Evolutionary conservation across 192 early-diverging fungal genomes (phyloP).

Genomic region (Mortierella antarctica): DNA sequence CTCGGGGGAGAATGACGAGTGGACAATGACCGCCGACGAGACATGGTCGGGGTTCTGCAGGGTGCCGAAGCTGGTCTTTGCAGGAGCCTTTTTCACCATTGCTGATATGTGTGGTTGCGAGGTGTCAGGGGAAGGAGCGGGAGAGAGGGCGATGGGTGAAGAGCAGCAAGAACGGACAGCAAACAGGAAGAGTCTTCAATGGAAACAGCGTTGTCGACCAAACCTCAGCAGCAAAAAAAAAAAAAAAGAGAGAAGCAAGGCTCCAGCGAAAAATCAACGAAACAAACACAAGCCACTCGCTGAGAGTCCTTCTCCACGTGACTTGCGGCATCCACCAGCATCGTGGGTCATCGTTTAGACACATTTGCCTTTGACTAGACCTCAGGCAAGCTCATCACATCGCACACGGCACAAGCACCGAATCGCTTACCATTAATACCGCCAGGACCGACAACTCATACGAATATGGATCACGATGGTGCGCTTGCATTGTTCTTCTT

Average conservation of each 20-base stretch:
- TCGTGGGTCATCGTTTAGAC: no score
- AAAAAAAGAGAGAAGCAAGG: constrained; percentile 10
- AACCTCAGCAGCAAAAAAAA: constrained; percentile 2
- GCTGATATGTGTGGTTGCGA: constrained; percentile 1
- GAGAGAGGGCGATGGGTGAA: neutral
- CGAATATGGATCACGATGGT: constrained; percentile 29
- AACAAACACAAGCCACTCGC: constrained; percentile 26
- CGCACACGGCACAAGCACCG: no score
- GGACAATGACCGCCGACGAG: constrained; percentile 45
- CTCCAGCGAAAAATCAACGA: neutral
- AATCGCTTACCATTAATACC: neutral
- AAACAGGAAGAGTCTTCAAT: neutral
- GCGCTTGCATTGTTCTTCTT: neutral
- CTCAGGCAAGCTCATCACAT: no score
- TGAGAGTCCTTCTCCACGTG: neutral
- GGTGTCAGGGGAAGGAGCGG: neutral
- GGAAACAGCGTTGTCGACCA: neutral
- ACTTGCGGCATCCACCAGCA: no score
- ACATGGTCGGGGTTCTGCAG: constrained; percentile 52
- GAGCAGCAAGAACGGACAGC: neutral
- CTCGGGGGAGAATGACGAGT: constrained; percentile 53
- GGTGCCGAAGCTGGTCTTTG: constrained; percentile 53
- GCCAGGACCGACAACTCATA: neutral
- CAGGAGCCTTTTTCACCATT: constrained; percentile 40
- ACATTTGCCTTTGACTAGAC: no score